Percentiles rank a stretch among this genome's conserved stretches.
These are phyloP conservation scores for Citrus trifoliata DNA, from an alignment of 345 rosid species.

Conservation along the genomic window DNA sequence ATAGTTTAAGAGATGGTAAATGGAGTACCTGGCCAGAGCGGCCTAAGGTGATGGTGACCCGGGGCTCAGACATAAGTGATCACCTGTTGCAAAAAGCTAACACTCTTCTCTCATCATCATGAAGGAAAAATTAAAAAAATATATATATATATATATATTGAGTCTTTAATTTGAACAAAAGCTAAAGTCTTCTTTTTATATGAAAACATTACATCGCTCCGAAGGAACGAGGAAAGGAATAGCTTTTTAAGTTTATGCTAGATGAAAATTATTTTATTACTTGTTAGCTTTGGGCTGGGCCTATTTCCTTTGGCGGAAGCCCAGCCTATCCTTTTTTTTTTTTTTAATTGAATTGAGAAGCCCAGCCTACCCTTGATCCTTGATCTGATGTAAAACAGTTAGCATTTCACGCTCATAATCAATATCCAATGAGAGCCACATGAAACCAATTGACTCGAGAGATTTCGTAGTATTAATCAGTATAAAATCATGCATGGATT, in stretches of 20 bases:
- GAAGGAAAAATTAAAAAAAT: too few species aligned
- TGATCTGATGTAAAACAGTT: too few species aligned
- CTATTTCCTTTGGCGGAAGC: not conserved
- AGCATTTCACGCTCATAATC: too few species aligned
- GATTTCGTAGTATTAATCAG: too few species aligned
- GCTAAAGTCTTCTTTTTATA: not conserved
- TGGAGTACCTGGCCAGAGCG: constrained; percentile 37
- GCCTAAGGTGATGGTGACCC: constrained; percentile 40
- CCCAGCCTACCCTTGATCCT: not conserved
- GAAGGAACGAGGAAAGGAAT: not conserved
- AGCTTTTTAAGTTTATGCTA: too few species aligned
- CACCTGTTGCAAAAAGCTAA: not conserved
- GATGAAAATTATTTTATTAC: not conserved
- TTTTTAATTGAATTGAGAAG: not conserved
- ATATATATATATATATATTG: not conserved
- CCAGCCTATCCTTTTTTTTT: not conserved
- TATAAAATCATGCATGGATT: too few species aligned
- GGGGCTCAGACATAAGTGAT: constrained; percentile 25
- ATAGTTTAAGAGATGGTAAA: too few species aligned
- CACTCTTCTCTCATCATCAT: not conserved
- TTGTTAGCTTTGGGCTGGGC: not conserved
- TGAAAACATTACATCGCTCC: not conserved
- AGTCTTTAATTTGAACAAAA: not conserved
- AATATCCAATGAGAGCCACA: too few species aligned
- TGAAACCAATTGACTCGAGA: too few species aligned